phyloP scores from a whole-genome alignment of 345 rosid genomes.

The Eutrema yunnanense region DNA sequence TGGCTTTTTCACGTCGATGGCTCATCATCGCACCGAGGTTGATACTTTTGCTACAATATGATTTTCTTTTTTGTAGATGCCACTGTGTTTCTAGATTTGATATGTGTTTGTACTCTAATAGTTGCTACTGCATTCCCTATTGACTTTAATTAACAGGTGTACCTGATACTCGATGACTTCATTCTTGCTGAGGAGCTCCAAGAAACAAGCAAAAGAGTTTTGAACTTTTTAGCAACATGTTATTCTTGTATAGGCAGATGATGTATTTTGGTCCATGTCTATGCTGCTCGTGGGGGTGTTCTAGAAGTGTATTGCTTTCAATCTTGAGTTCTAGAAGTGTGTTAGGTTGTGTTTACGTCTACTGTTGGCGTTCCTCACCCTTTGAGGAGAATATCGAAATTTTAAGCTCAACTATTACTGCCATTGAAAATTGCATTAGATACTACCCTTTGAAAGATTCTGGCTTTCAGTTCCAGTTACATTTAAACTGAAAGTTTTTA shows the following conservation, averaged over 20 bases:
- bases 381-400: background rate
- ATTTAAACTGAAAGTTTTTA: background rate
- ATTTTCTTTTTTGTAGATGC: background rate
- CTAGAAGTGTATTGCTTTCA: background rate
- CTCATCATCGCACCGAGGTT: background rate
- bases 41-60: background rate
- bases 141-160: too few relatives aligned
- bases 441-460: background rate
- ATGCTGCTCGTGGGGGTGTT: background rate
- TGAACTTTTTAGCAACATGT: background rate
- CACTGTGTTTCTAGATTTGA: too few relatives aligned
- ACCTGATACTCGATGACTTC: too few relatives aligned
- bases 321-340: background rate
- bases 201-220: too few relatives aligned
- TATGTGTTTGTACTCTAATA: too few relatives aligned
- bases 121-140: too few relatives aligned
- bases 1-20: too few relatives aligned
- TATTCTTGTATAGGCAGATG: background rate
- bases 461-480: background rate
- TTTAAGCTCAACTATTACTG: background rate
- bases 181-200: too few relatives aligned
- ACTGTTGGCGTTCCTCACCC: background rate
- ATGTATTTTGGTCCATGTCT: background rate
- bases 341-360: background rate
- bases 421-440: background rate